A percentile compares a stretch with the other conserved stretches of the same genome.
These are phyloP conservation scores for Dryadomyces quercus-mongolicae DNA, from an alignment of 2,329 filamentous ascomycete genomes.

Conservation along the genomic window DNA sequence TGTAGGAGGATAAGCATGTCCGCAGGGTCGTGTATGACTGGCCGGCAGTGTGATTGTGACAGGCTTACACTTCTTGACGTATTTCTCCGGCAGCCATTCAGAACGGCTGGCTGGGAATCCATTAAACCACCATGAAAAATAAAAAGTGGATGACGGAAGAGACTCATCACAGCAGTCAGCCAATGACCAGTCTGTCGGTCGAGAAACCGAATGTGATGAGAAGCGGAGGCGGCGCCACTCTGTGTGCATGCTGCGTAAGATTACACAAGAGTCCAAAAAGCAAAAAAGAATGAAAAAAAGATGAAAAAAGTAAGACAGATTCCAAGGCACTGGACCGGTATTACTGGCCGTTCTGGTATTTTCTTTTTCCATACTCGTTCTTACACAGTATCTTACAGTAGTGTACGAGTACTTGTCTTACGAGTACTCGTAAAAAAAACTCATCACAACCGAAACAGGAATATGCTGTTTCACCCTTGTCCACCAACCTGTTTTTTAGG, in stretches of 20 bases:
- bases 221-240: neutral
- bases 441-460: neutral
- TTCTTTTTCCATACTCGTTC: neutral
- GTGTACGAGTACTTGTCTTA: too few relatives aligned
- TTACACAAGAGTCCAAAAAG: too few relatives aligned
- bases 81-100: neutral
- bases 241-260: neutral
- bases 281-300: neutral
- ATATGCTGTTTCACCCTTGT: neutral
- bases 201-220: neutral
- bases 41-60: neutral
- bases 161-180: neutral
- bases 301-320: neutral
- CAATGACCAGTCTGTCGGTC: neutral
- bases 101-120: neutral
- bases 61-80: neutral
- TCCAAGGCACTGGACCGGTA: neutral
- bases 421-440: neutral
- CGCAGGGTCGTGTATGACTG: neutral
- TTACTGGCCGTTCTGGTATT: neutral
- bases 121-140: too few relatives aligned
- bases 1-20: neutral
- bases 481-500: neutral
- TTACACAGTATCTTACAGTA: neutral
- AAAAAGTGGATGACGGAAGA: neutral